phyloP scores from a whole-genome alignment of 2,329 filamentous ascomycete species.

The Coniosporium tulheliwenetii region DNA sequence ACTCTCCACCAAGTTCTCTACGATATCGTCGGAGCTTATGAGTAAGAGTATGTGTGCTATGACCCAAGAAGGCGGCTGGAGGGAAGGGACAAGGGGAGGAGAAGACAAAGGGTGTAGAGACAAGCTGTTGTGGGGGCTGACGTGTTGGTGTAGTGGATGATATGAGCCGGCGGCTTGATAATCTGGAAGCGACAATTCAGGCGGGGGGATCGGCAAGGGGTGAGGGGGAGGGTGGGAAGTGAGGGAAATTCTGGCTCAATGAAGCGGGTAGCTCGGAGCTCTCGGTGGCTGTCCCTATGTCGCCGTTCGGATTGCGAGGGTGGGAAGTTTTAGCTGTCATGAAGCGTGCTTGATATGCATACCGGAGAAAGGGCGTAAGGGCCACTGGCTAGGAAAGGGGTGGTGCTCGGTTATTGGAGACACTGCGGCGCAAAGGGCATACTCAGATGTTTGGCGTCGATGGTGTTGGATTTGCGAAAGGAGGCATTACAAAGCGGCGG shows the following conservation, averaged over 20 bases:
- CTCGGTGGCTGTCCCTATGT: too few relatives aligned
- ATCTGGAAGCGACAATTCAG: slow-evolving; percentile 58
- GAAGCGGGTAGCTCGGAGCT: not conserved
- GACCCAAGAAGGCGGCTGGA: not conserved
- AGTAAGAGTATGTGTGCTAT: slow-evolving; percentile 53
- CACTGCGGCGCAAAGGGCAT: too few relatives aligned
- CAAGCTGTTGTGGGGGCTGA: too few relatives aligned
- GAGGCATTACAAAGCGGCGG: too few relatives aligned
- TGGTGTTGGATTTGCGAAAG: too few relatives aligned
- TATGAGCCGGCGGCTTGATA: slow-evolving; percentile 76
- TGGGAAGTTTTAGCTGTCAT: too few relatives aligned
- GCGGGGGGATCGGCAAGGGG: slow-evolving; percentile 19
- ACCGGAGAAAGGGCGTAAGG: too few relatives aligned
- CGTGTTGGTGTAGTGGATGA: slow-evolving; percentile 57
- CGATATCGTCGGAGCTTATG: slow-evolving; percentile 74
- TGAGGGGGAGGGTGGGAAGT: not conserved
- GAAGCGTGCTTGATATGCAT: too few relatives aligned
- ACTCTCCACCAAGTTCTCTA: slow-evolving; percentile 70
- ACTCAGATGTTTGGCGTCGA: too few relatives aligned
- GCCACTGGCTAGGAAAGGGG: too few relatives aligned
- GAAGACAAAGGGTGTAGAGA: not conserved
- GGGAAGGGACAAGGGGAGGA: not conserved
- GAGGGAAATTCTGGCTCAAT: not conserved
- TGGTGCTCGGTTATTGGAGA: too few relatives aligned
- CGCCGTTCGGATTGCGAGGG: too few relatives aligned